Evolutionary conservation across 352 stramenopile species (phyloP).

Genomic region (Phytophthora vignae): DNA sequence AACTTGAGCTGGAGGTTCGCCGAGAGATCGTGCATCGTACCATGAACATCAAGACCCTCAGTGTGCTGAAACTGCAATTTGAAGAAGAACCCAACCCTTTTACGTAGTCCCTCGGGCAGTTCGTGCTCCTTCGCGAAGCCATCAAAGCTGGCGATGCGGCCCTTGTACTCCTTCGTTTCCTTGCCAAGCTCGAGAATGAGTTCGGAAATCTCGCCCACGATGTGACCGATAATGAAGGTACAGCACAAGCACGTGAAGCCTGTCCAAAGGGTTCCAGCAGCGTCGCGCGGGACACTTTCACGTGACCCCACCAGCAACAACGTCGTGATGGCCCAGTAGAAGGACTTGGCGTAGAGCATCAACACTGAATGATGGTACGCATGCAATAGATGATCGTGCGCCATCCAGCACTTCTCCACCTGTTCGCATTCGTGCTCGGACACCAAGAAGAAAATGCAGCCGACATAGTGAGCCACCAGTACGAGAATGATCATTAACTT

Average conservation of each 20-base stretch:
- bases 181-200: slow-evolving; percentile 82
- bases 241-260: slow-evolving; percentile 63
- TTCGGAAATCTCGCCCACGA: slow-evolving; percentile 76
- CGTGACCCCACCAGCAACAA: slow-evolving; percentile 65
- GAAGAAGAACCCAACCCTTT: slow-evolving; percentile 70
- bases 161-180: slow-evolving; percentile 75
- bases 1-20: slow-evolving; percentile 77
- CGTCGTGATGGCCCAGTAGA: slow-evolving; percentile 81
- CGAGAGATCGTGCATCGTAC: slow-evolving; percentile 65
- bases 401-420: slow-evolving; percentile 61
- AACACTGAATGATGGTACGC: slow-evolving; percentile 58
- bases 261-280: slow-evolving; percentile 65
- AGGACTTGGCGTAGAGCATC: slow-evolving; percentile 67
- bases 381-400: slow-evolving; percentile 66
- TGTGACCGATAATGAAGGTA: slow-evolving; percentile 80
- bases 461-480: slow-evolving; percentile 66
- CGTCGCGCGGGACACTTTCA: slow-evolving; percentile 58
- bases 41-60: slow-evolving; percentile 53
- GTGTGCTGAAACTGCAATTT: slow-evolving; percentile 64
- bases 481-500: slow-evolving; percentile 81
- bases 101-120: slow-evolving; percentile 51
- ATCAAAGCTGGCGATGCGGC: slow-evolving; percentile 78
- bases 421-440: slow-evolving; percentile 65
- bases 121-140: slow-evolving; percentile 72
- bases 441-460: slow-evolving; percentile 76